These are phyloP conservation scores for Rhododendron mucronatum DNA, from an alignment of 148 eudicot genomes.

Conservation along the genomic window DNA sequence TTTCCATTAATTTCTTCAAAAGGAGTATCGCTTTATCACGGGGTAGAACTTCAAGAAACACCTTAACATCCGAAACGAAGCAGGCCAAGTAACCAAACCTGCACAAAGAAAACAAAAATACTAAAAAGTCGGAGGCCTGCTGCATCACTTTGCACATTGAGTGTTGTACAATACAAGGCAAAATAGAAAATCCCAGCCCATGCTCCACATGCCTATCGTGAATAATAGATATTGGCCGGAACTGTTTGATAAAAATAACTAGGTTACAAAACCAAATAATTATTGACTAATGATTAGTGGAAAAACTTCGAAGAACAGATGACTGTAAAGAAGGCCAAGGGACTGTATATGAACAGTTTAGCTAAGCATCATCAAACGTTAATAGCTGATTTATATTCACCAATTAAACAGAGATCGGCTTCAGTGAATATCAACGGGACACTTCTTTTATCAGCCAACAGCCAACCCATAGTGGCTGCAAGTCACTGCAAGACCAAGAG, in stretches of 20 bases:
- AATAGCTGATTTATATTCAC: not conserved
- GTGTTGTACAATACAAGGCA: not conserved
- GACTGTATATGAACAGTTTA: not conserved
- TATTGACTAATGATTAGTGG: no score
- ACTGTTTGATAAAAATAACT: not conserved
- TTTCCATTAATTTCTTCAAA: slow-evolving; percentile 48
- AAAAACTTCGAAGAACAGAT: not conserved
- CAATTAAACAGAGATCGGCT: not conserved
- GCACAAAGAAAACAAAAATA: slow-evolving; percentile 6
- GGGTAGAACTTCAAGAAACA: slow-evolving; percentile 55
- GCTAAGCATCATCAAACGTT: not conserved
- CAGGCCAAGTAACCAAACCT: slow-evolving; percentile 94
- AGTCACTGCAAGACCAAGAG: not conserved
- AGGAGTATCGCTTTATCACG: slow-evolving; percentile 40
- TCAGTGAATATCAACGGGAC: not conserved
- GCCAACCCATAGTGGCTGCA: not conserved
- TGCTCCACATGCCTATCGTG: not conserved
- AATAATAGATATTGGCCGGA: not conserved
- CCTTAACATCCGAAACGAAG: slow-evolving; percentile 78
- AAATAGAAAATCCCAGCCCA: not conserved
- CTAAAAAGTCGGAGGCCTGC: not conserved
- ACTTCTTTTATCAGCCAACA: not conserved
- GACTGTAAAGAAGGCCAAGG: not conserved
- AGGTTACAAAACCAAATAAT: not conserved
- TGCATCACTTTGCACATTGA: not conserved